Base-by-base conservation (phyloP, 202 grass and related monocot genomes). In the Zoysia matrella region DNA sequence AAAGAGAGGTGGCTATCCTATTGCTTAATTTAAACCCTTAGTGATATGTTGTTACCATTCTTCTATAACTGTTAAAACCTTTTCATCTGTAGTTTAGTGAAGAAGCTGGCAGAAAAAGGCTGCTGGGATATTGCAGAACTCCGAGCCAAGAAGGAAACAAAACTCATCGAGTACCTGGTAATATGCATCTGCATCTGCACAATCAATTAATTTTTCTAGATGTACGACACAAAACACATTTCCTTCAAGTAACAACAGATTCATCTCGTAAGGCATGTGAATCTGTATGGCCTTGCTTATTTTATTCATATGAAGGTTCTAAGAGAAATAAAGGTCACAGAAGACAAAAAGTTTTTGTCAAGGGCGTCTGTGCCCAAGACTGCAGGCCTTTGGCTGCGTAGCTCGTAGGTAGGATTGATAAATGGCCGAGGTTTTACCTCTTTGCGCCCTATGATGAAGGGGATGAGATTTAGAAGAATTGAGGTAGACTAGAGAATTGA, bases 71-170 rank as follows among this genome's bases (percentile, higher is more conserved):
- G 7, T 71, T 41, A 79, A 83, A 70, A 70, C 47, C 52, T 46
- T 64, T 75, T 18, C 72, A n/a, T 81, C 76, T 87, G 66, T 69
- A 94, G 95, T 88, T 86, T 82, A 82, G 66, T 98, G 47, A 98
- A 94, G 82, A 98, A 94, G 79, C 84, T 98, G 61, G 95, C 92
- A 74, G 95, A 98, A 79, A 94, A 91, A 93, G 95, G 95, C 47
- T 94, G 90, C 62, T 98, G 95, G 95, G 95, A 98, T 80, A 64
- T 98, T 86, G 95, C 92, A 71, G 95, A 98, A 89, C 68, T 84
- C 2, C 84, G 84, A 57, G 90, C 95, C 55, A 86, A 98, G 85
- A 89, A 90, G 67, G 92, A 98, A 60, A 83, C 75, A 52, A 92
- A 88, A 77, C 90, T 94, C 80, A 41, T 93, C 76, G 90, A 98